Conservation (phyloP, 306 rosid genomes). For the Lathyrus oleraceus region DNA sequence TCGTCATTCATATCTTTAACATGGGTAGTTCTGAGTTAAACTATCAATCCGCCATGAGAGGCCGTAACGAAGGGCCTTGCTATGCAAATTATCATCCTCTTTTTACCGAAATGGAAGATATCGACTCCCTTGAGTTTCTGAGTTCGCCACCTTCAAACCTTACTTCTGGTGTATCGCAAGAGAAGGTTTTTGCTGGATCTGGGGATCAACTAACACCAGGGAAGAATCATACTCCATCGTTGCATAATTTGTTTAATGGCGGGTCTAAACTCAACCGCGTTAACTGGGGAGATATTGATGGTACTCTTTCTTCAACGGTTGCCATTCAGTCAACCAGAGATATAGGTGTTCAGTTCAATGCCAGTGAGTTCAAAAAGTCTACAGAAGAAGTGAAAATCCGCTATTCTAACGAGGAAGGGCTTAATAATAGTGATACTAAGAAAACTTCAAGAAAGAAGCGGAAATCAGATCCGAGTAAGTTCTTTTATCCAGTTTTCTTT, state of each 20-base stretch:
- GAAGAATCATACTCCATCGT: constrained; percentile 59
- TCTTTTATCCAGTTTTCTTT: constrained; percentile 16
- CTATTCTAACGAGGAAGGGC: constrained; percentile 48
- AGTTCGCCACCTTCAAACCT: constrained; percentile 48
- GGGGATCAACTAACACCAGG: constrained; percentile 49
- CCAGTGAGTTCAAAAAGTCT: constrained; percentile 68
- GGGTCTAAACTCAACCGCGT: constrained; percentile 66
- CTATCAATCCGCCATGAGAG: constrained; percentile 57
- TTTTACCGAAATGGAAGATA: constrained; percentile 87
- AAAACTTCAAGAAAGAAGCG: constrained; percentile 65
- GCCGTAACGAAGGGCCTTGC: constrained; percentile 52
- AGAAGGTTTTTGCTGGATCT: constrained; percentile 53
- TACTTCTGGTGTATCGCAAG: constrained; percentile 50
- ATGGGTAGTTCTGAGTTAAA: constrained; percentile 74
- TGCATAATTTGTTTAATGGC: constrained; percentile 80
- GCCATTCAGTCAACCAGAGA: constrained; percentile 53
- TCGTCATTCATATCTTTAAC: constrained; percentile 73
- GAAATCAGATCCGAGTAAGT: constrained; percentile 65
- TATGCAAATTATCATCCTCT: constrained; percentile 51
- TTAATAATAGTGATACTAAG: constrained; percentile 12
- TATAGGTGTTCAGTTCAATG: constrained; percentile 73
- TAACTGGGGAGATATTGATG: constrained; percentile 66
- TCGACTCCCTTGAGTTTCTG: constrained; percentile 53
- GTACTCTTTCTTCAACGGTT: constrained; percentile 45
- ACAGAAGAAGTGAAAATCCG: constrained; percentile 61